Percentiles rank a stretch among this genome's conserved stretches.
phyloP scores from a whole-genome alignment of 441 rosid species.

The Viola pubescens region DNA sequence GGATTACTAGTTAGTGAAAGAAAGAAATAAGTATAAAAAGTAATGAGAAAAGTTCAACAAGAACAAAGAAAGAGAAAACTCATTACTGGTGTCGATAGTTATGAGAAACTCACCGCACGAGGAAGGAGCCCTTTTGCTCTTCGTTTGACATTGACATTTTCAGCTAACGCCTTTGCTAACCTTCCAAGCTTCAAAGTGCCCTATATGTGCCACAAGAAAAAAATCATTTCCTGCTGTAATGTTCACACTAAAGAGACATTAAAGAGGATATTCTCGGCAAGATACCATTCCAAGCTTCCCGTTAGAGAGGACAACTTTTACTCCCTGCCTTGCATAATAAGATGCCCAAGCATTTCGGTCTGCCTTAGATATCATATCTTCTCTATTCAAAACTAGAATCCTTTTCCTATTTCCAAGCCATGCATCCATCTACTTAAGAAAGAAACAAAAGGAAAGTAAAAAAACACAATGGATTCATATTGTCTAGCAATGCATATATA shows the following conservation, averaged over 20 bases:
- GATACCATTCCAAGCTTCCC: slow-evolving; percentile 78
- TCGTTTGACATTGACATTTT: slow-evolving; percentile 67
- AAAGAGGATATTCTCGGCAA: slow-evolving; percentile 3
- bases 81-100: not conserved
- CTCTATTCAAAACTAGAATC: slow-evolving; percentile 80
- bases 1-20: not conserved
- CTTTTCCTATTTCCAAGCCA: slow-evolving; percentile 95
- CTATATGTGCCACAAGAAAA: slow-evolving; percentile 33
- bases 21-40: not conserved
- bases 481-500: not conserved
- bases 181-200: slow-evolving; percentile 75
- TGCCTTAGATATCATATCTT: slow-evolving; percentile 82
- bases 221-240: slow-evolving; percentile 3
- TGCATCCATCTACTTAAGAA: slow-evolving; percentile 55
- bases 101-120: slow-evolving; percentile 47
- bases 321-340: slow-evolving; percentile 74
- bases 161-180: slow-evolving; percentile 65
- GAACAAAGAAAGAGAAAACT: not conserved
- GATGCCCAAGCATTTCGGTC: slow-evolving; percentile 92
- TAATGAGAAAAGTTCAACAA: not conserved
- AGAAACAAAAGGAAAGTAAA: not conserved
- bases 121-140: slow-evolving; percentile 84
- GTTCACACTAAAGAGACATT: slow-evolving; percentile 4
- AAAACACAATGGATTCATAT: no score
- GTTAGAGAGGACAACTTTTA: slow-evolving; percentile 62